Percentiles rank a stretch among this genome's conserved stretches.
phyloP scores from a whole-genome alignment of 2,329 filamentous ascomycete genomes.

The Remersonia thermophila region DNA sequence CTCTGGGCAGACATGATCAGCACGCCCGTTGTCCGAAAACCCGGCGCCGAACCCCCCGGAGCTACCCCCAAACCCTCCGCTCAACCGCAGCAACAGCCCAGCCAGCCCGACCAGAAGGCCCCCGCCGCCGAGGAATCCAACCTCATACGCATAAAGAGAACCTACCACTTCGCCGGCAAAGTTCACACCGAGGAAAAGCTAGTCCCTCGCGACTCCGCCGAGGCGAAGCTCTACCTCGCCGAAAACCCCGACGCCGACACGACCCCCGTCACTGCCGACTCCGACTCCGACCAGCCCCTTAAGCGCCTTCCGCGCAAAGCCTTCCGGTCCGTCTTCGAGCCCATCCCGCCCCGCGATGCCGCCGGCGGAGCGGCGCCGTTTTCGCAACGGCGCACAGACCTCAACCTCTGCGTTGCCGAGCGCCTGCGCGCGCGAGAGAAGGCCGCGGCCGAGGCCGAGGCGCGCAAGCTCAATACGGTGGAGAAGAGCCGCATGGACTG shows the following conservation, averaged over 20 bases:
- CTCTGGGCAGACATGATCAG: conserved; percentile 57
- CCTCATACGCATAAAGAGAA: conserved; percentile 54
- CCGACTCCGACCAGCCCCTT: conserved; percentile 15
- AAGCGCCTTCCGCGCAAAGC: conserved; percentile 40
- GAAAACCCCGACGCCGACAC: conserved; percentile 18
- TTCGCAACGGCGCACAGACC: conserved; percentile 34
- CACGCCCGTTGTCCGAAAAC: conserved; percentile 7
- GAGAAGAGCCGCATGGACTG: conserved; percentile 64
- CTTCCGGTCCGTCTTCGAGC: conserved; percentile 52
- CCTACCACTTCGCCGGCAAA: conserved; percentile 64
- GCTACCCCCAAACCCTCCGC: neutral
- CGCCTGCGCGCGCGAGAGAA: conserved; percentile 34
- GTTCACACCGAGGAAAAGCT: conserved; percentile 60
- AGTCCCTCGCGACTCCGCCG: conserved; percentile 51
- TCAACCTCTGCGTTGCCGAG: conserved; percentile 43
- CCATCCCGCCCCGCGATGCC: conserved; percentile 24
- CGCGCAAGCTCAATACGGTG: conserved; percentile 57
- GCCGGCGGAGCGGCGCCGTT: conserved; percentile 20
- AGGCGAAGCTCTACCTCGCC: conserved; percentile 51
- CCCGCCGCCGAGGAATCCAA: conserved; percentile 19
- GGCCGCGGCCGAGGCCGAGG: conserved; percentile 27
- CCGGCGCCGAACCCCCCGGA: conserved; percentile 9
- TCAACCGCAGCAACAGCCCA: conserved; percentile 3
- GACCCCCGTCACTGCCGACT: conserved; percentile 14
- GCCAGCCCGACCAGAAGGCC: neutral